Evolutionary conservation across 352 stramenopile genomes (phyloP), one percentile per base, ranked within the genome.

Genomic region (Pythium myriotylum): DNA sequence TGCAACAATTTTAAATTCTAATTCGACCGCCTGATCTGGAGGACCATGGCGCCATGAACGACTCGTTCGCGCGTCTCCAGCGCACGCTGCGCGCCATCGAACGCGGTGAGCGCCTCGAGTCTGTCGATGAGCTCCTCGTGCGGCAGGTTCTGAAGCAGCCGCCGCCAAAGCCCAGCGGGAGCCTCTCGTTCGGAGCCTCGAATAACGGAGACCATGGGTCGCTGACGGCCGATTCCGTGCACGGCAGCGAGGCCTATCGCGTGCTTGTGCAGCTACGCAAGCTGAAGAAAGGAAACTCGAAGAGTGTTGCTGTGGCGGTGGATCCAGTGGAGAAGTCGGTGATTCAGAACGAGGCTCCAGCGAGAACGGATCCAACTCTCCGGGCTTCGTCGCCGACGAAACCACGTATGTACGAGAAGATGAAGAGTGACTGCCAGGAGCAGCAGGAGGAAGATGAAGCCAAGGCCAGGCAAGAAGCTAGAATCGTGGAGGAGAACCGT

Each of bases 1-100:
- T n/a, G n/a, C n/a, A n/a, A n/a, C n/a, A n/a, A n/a, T n/a, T n/a
- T 40, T 40, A 40, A 8, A 40, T 40, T 40, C 8, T 40, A 14
- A 14, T 40, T 40, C 14, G 33, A 40, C 8, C 33, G 8, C 8
- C 14, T 14, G 33, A 40, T 40, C 33, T 40, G 8, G 33, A 40
- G 33, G 8, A 40, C 14, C 8, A 14, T 14, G 51, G 23, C 24
- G 33, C 26, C 45, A 60, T 60, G 53, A 43, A 64, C 56, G 56
- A 48, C 46, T 26, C 54, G 29, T 49, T 27, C 52, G 40, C 54
- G 47, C 72, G 77, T 42, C 62, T 89, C 37, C 77, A 88, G 60
- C 53, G 48, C 35, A 66, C 72, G 45, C 68, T 89, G 54, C 77
- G 74, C 12, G 73, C 68, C 8, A 89, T 88, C n/a, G 80, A 89